Evolutionary conservation across 2,329 filamentous ascomycete genomes (phyloP).

Genomic region (Cladosporium sp.): DNA sequence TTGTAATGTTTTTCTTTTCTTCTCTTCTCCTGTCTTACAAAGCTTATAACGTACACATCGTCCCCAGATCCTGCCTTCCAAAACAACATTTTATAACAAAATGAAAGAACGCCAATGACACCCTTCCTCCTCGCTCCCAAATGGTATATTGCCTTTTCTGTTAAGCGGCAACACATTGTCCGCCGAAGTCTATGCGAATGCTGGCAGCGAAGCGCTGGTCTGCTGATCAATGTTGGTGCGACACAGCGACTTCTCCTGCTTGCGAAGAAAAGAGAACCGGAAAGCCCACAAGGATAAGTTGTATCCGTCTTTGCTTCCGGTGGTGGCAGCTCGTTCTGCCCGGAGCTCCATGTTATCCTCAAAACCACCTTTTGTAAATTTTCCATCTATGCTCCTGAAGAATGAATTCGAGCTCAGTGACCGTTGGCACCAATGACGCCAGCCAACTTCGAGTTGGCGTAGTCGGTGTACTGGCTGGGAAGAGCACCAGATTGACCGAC

Average conservation of each 20-base stretch:
- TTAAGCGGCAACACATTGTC: not conserved
- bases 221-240: not conserved
- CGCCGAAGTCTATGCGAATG: not conserved
- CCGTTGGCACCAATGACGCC: not conserved
- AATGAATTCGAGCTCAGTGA: not conserved
- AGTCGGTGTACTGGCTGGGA: conserved; percentile 14
- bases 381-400: too few species aligned
- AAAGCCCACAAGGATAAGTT: not conserved
- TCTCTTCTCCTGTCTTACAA: not conserved
- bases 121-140: not conserved
- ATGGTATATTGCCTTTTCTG: conserved; percentile 5
- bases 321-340: not conserved
- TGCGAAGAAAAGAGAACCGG: not conserved
- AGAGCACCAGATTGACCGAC: conserved; percentile 30
- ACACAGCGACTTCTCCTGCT: not conserved
- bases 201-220: not conserved
- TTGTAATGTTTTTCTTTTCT: not conserved
- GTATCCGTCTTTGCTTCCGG: too few species aligned
- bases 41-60: not conserved
- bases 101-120: not conserved
- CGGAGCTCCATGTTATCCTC: not conserved
- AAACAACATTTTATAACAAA: not conserved
- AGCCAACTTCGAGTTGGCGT: conserved; percentile 6
- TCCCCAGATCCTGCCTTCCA: not conserved
- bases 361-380: not conserved